Base-by-base conservation (phyloP, 2,329 filamentous ascomycete genomes). In the Plenodomus lindquistii region DNA sequence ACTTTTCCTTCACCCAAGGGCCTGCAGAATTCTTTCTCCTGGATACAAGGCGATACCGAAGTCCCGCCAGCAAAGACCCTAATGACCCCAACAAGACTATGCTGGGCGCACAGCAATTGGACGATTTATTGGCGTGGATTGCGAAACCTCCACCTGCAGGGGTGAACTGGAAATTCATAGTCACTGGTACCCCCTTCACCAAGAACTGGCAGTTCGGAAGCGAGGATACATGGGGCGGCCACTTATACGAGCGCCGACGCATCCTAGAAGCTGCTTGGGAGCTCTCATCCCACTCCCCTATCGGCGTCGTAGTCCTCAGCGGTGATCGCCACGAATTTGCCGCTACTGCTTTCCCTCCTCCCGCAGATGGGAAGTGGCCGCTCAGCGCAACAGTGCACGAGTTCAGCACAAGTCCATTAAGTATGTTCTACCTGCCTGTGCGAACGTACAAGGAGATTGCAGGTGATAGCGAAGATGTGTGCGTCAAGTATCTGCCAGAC, bases 261-360 rank as follows among this genome's bases (percentile, higher is more conserved):
- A 82, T 97, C 20, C 85, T 99, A 13, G 88, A 96, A 69, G 89
- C 90, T 2, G 96, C 97, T 83, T 97, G 94, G 91, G 86, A 89
- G 52, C 86, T 88, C 0, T 86, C 89, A n/a, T 77, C 83, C 11
- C 73, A 75, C 1, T 82, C 84, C 4, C 88, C 89, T 6, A 77
- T 88, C 5, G 89, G 92, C 19, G 86, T 97, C 7, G 81, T 96
- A 2, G 79, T 97, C 11, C 78, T 99, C 10, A 94, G 88, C 15
- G 94, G 94, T 1, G 94, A 99, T 66, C 81, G 94, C n/a, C 94
- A 99, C 67, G 94, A 99, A 71, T 97, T 97, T 70, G 94, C 89
- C 1, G 92, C 93, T 0, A 97, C 93, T 0, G 85, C 86, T 0
- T 86, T 86, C 62, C 83, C 83, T 8, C 81, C 82, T 13, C 74